Conservation (phyloP, 352 stramenopile genomes). For the Globisporangium abappressorium region DNA sequence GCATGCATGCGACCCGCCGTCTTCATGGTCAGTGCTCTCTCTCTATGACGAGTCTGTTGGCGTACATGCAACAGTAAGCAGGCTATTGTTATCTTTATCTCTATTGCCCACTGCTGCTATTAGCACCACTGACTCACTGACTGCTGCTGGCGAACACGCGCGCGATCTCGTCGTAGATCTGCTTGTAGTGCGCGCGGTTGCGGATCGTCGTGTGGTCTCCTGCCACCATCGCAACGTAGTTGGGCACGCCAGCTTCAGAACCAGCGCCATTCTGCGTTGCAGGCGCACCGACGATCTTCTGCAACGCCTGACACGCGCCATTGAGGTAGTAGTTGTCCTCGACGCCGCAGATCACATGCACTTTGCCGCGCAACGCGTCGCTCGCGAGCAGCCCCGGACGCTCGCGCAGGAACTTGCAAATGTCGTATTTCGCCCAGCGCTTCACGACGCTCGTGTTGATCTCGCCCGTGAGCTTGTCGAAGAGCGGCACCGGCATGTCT, state of each 20-base stretch:
- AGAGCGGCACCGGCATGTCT: constrained; percentile 58
- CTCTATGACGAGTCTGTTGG: neutral
- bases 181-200: constrained; percentile 57
- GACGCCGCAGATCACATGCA: constrained; percentile 68
- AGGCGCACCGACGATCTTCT: constrained; percentile 38
- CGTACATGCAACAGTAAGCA: neutral
- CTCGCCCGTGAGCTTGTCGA: constrained; percentile 70
- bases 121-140: neutral
- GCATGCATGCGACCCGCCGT: neutral
- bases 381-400: constrained; percentile 35
- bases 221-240: constrained; percentile 67
- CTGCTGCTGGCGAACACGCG: constrained; percentile 17
- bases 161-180: constrained; percentile 66
- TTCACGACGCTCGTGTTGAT: constrained; percentile 55
- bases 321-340: constrained; percentile 83
- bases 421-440: constrained; percentile 65
- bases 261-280: constrained; percentile 11
- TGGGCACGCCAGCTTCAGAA: constrained; percentile 27
- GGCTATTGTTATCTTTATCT: neutral
- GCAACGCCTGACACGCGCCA: constrained; percentile 56
- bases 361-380: constrained; percentile 43
- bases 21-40: neutral
- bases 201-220: constrained; percentile 74
- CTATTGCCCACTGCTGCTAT: constrained; percentile 10
- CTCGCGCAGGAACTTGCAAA: constrained; percentile 50